A percentile compares a stretch with the other conserved stretches of the same genome.
These are phyloP conservation scores for Cyclotella baltica DNA, from an alignment of 108 stramenopile species.

Conservation along the genomic window DNA sequence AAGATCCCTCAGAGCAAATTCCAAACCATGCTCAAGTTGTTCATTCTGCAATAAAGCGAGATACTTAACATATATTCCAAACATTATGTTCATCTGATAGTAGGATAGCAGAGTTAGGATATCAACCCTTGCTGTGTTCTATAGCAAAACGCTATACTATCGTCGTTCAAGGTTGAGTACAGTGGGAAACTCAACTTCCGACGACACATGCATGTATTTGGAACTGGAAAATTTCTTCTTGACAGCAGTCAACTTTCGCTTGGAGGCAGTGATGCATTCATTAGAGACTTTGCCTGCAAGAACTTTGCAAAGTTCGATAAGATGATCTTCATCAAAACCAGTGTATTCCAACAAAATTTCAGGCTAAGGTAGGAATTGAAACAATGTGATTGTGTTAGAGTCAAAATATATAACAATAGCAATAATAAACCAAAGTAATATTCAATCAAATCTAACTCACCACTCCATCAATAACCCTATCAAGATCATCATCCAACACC, in stretches of 20 bases:
- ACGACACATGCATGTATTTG: slow-evolving; percentile 61
- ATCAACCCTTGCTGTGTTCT: not conserved
- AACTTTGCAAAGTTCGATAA: slow-evolving; percentile 38
- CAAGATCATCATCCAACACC: slow-evolving; percentile 29
- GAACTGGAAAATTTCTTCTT: slow-evolving; percentile 68
- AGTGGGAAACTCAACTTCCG: slow-evolving; percentile 45
- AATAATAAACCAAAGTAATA: slow-evolving; percentile 7
- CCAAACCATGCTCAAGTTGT: not conserved
- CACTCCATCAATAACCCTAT: slow-evolving; percentile 39
- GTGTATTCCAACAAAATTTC: slow-evolving; percentile 69
- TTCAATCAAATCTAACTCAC: slow-evolving; percentile 12
- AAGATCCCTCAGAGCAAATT: not conserved
- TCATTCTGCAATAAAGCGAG: not conserved
- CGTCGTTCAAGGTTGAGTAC: slow-evolving; percentile 13
- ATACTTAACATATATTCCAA: slow-evolving; percentile 3
- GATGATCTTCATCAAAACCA: slow-evolving; percentile 49
- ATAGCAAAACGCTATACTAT: not conserved
- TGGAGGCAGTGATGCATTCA: slow-evolving; percentile 58
- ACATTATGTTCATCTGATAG: not conserved
- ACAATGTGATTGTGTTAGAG: slow-evolving; percentile 7
- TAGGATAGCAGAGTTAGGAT: not conserved
- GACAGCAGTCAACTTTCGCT: slow-evolving; percentile 64
- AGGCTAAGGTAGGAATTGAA: slow-evolving; percentile 41
- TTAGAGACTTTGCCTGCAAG: slow-evolving; percentile 64
- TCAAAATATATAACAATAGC: slow-evolving; percentile 6